These are phyloP conservation scores for Euphorbia schlechtendalii DNA, from an alignment of 441 rosid species.

Conservation along the genomic window DNA sequence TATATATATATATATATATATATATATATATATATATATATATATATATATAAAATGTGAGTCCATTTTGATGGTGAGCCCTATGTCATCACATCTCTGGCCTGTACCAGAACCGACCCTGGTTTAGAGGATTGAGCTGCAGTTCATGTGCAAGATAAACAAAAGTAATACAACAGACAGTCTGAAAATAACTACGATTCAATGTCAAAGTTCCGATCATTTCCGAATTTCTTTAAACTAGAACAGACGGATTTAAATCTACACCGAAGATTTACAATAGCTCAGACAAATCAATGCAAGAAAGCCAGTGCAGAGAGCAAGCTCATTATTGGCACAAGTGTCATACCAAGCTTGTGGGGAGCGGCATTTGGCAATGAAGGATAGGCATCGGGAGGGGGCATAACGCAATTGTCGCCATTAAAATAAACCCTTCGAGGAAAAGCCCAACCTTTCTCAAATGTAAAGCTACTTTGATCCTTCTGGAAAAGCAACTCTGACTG, in stretches of 20 bases:
- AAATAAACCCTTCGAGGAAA: conserved; percentile 78
- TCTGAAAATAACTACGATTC: neutral
- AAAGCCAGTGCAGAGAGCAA: conserved; percentile 11
- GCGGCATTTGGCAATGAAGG: conserved; percentile 72
- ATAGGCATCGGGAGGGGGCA: conserved; percentile 88
- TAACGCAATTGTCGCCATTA: conserved; percentile 81
- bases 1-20: no score
- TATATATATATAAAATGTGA: no score
- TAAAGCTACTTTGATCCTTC: conserved; percentile 61
- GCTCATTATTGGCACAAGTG: neutral
- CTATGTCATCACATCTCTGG: no score
- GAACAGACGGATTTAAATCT: conserved; percentile 11
- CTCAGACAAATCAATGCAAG: neutral
- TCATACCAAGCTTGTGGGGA: conserved; percentile 28
- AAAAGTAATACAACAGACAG: neutral
- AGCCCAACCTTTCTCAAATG: conserved; percentile 91
- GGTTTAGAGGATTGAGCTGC: no score
- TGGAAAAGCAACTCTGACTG: conserved; percentile 78
- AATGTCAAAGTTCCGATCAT: neutral
- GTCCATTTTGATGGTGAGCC: no score
- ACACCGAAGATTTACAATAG: conserved; percentile 5
- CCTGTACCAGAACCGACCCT: no score
- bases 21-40: no score
- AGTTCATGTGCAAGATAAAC: neutral
- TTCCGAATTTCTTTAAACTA: conserved; percentile 6